These are phyloP conservation scores for Lodderomyces pseudojiufengensis DNA, from an alignment of 1,139 yeast genomes.

Conservation along the genomic window DNA sequence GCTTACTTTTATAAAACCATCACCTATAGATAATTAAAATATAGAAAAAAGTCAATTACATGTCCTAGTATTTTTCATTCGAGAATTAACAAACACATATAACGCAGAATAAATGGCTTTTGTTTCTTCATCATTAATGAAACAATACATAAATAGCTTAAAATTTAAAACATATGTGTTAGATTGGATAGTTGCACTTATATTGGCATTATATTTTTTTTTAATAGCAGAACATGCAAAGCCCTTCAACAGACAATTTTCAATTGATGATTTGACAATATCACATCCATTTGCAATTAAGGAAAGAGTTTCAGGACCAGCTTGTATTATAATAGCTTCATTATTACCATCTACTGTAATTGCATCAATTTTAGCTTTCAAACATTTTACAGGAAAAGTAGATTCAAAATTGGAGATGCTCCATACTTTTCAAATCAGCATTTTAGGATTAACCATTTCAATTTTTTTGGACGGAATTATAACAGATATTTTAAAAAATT, in stretches of 20 bases:
- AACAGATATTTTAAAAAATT: conserved; percentile 64
- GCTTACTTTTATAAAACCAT: too few species aligned
- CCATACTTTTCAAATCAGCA: conserved; percentile 22
- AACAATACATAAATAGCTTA: too few species aligned
- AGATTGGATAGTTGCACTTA: conserved; percentile 31
- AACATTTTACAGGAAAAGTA: conserved; percentile 3
- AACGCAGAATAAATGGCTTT: too few species aligned
- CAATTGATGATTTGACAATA: conserved; percentile 28
- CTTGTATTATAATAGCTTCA: conserved; percentile 19
- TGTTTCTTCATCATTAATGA: too few species aligned
- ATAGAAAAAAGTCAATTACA: too few species aligned
- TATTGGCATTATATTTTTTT: conserved; percentile 26
- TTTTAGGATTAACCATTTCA: conserved; percentile 25
- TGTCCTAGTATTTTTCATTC: too few species aligned
- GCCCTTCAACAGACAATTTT: conserved; percentile 35
- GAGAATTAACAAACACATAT: too few species aligned
- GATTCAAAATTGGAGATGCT: conserved; percentile 12
- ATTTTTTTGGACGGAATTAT: conserved; percentile 31
- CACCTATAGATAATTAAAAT: too few species aligned
- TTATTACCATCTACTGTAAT: conserved; percentile 17
- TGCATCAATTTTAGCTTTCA: conserved; percentile 9
- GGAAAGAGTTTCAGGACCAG: conserved; percentile 33
- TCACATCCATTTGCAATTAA: conserved; percentile 40
- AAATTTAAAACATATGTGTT: conserved; percentile 18
- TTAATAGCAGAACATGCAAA: conserved; percentile 32